phyloP scores from a whole-genome alignment of 1,139 yeast species.

The Yamadazyma blattariae region DNA sequence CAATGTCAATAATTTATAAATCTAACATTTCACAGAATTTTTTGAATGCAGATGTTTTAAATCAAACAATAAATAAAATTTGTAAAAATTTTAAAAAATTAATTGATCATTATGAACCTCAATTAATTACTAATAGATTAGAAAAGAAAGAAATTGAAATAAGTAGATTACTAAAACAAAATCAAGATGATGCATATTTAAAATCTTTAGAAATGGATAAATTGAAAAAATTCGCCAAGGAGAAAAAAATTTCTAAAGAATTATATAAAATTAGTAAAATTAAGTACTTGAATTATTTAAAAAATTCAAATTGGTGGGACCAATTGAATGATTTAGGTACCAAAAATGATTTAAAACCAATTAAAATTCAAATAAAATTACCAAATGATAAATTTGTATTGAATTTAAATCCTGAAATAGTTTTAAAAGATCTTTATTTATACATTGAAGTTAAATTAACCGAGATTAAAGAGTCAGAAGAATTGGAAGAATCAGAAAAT shows the following conservation, averaged over 20 bases:
- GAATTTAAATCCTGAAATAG: slow-evolving; percentile 29
- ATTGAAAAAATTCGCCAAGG: slow-evolving; percentile 31
- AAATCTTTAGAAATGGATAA: slow-evolving; percentile 48
- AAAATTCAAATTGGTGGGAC: slow-evolving; percentile 15
- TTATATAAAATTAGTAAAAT: slow-evolving; percentile 11
- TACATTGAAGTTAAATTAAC: slow-evolving; percentile 48
- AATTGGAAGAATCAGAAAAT: slow-evolving; percentile 12
- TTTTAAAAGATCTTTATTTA: slow-evolving; percentile 62
- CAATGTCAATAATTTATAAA: slow-evolving; percentile 52
- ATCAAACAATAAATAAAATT: slow-evolving; percentile 24
- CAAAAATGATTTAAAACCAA: neutral
- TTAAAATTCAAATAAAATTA: slow-evolving; percentile 36
- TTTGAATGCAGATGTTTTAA: slow-evolving; percentile 17
- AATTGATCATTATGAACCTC: slow-evolving; percentile 48
- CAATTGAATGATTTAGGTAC: slow-evolving; percentile 11
- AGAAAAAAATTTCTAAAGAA: slow-evolving; percentile 15
- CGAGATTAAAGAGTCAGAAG: slow-evolving; percentile 5
- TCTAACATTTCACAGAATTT: slow-evolving; percentile 28
- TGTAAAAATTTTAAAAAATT: slow-evolving; percentile 32
- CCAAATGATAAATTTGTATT: slow-evolving; percentile 46
- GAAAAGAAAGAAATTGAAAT: slow-evolving; percentile 55
- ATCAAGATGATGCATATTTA: slow-evolving; percentile 57
- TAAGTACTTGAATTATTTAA: slow-evolving; percentile 13
- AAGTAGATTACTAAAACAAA: slow-evolving; percentile 48
- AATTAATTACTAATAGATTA: slow-evolving; percentile 45